Evolutionary conservation across 139 green algal genomes (phyloP), one percentile per base, ranked within the genome.

Genomic region (Marvania coccoides): DNA sequence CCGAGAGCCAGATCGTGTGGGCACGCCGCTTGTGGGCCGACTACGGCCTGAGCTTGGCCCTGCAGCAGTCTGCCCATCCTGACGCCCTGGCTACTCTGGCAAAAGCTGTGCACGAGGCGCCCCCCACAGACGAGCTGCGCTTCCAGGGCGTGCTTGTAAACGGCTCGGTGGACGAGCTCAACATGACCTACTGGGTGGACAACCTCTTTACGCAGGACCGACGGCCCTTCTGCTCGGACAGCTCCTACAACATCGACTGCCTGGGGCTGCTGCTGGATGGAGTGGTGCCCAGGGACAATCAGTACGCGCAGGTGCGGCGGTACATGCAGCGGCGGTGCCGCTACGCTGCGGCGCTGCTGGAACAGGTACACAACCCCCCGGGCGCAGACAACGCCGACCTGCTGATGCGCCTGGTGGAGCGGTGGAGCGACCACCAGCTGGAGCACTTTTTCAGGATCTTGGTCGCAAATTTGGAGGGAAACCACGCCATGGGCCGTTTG

Each of bases 151-250:
- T 48, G 2, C 38, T 66, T 6, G 40, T 33, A 5, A 55, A 53
- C 38, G 59, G 59, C 23, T 29, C 28, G 6, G 24, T 66, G 14
- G 59, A 66, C 33, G 13, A 28, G 14, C 28, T 6, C 5, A 66
- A 66, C n/a, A 26, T 56, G 14, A 40, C 19, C 4, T 66, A 66
- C 14, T 66, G 35, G 35, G 34, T 66, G 14, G 59, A 66, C 13
- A 58, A 66, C 33, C 13, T 53, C 9, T 66, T 66, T 33, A 66
- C 37, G 24, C 12, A n/a, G 37, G 35, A 58, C n/a, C 38, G 2
- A 13, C 36, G 35, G 14, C 34, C 30, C 39, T 66, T 28, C 7
- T 66, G 59, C 57, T 64, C 57, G 30, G n/a, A 64, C 15, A 23
- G n/a, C 12, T 64, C 57, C 30, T 5, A n/a, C 24, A 64, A 64